Conservation (phyloP, 495 filamentous ascomycete species). For the Talaromyces borbonicus region DNA sequence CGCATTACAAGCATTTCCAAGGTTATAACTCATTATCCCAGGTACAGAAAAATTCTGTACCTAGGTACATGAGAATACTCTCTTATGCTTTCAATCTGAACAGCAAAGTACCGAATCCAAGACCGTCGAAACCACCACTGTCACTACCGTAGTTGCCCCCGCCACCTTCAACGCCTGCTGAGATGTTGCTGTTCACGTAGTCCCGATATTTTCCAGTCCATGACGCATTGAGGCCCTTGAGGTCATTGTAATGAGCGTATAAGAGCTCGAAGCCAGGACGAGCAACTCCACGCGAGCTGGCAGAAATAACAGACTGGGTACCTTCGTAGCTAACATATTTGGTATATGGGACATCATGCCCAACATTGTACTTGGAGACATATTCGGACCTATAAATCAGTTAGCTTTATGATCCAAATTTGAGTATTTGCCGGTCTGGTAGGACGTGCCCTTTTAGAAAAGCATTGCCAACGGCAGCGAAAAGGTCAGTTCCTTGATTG, state of each 20-base stretch:
- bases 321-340: slow-evolving; percentile 27
- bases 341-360: slow-evolving; percentile 32
- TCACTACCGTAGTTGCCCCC: slow-evolving; percentile 26
- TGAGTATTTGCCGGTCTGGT: no score
- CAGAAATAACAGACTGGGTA: slow-evolving; percentile 22
- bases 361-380: slow-evolving; percentile 32
- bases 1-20: no score
- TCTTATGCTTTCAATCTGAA: slow-evolving; percentile 12
- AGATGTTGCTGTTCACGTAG: slow-evolving; percentile 14
- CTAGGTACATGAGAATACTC: no score
- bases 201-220: slow-evolving; percentile 27
- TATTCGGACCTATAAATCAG: slow-evolving; percentile 25
- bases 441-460: slow-evolving; percentile 25
- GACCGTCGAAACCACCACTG: slow-evolving; percentile 25
- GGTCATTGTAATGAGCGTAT: slow-evolving; percentile 27
- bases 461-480: slow-evolving; percentile 19
- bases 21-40: no score
- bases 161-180: slow-evolving; percentile 23
- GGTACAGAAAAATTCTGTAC: no score
- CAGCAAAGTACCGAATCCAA: slow-evolving; percentile 29
- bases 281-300: slow-evolving; percentile 17
- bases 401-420: neutral
- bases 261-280: slow-evolving; percentile 32
- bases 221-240: slow-evolving; percentile 23
- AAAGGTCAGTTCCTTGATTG: slow-evolving; percentile 34